Base-by-base conservation (phyloP, 352 stramenopile genomes). In the Pseudoperonospora humuli region DNA sequence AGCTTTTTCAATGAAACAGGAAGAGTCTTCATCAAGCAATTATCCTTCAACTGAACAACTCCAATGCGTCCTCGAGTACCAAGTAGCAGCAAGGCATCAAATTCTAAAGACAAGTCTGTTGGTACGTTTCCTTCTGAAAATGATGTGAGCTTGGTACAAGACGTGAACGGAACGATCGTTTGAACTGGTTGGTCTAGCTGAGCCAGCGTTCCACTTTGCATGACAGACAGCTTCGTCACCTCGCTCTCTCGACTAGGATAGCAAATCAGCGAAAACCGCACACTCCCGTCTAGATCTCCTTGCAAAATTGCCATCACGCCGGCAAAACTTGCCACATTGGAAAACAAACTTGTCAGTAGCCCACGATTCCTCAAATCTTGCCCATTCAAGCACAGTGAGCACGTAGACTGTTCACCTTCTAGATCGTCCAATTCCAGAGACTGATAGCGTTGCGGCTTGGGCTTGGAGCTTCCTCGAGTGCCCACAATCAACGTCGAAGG, bases 361-460 rank as follows among this genome's bases (percentile, higher is more conserved):
- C 11, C 20, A n/a, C 28, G n/a, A 18, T 55, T 35, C 0, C 3
- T 50, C 21, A 29, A 23, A 10, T 57, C 42, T 13, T 44, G 23
- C n/a, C 39, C 45, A 46, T 46, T 35, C 15, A 66, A 33, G 7
- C 55, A 61, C 19, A 67, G 18, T 8, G 65, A 36, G 20, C 59
- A 68, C 26, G 70, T 84, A 4, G 74, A 79, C n/a, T 80, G 72
- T 15, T 89, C 70, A 1, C 61, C 77, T 57, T 89, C 77, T 0
- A 89, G 45, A 8, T 64, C 63, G 1, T 82, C 62, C 6, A 89
- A 32, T 32, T 89, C 37, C 23, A 44, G 25, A 2, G 25, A 37
- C 20, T 37, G 38, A 2, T 54, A 42, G n/a, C 28, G 36, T 17
- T 40, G 24, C 40, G 45, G 13, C 11, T 31, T 32, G 0, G 35